These are phyloP conservation scores for Gigaspora rosea DNA, from an alignment of 192 early-diverging fungal species.

Conservation along the genomic window DNA sequence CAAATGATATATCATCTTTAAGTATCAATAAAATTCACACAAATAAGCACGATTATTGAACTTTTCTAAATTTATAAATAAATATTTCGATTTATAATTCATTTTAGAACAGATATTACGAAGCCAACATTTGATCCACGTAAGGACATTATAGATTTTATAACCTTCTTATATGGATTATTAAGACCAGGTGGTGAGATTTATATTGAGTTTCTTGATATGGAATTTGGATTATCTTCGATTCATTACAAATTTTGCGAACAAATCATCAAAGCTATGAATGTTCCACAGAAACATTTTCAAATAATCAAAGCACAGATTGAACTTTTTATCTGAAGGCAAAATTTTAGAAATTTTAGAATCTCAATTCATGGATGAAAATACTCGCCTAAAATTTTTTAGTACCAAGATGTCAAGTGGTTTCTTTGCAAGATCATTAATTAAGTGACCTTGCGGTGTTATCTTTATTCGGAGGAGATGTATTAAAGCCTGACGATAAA, in stretches of 20 bases:
- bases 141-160: slow-evolving; percentile 2
- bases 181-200: slow-evolving; percentile 5
- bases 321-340: slow-evolving; percentile 1
- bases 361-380: not conserved
- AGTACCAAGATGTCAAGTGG: not conserved
- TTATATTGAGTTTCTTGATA: not conserved
- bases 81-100: not conserved
- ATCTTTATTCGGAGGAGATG: not conserved
- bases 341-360: slow-evolving; percentile 6
- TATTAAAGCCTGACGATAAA: not conserved
- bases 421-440: not conserved
- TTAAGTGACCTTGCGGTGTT: not conserved
- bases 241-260: not conserved
- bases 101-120: not conserved
- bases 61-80: slow-evolving; percentile 1
- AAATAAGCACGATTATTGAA: not conserved
- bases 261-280: not conserved
- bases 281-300: not conserved
- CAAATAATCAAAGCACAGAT: too few species aligned
- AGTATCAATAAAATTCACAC: not conserved
- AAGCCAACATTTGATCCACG: not conserved
- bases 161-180: not conserved
- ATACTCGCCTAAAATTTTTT: not conserved
- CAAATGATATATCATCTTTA: slow-evolving; percentile 11
- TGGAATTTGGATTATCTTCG: not conserved